These are phyloP conservation scores for Thraustochytrium sp. DNA, from an alignment of 352 stramenopile species.

Conservation along the genomic window DNA sequence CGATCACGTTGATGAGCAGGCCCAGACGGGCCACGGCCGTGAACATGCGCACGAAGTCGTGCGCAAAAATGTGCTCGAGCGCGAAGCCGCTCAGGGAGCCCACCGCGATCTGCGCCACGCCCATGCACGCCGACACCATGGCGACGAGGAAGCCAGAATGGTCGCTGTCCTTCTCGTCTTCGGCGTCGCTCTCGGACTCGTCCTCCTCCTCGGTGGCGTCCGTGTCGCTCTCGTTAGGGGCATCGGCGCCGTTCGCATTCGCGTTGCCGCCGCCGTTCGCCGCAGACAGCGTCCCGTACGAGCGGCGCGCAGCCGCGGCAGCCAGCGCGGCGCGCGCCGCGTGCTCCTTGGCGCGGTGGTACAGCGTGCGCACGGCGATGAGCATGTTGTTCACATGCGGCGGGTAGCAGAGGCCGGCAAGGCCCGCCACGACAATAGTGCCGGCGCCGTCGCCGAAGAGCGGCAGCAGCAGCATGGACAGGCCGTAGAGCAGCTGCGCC, in stretches of 20 bases:
- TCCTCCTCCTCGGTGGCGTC: neutral
- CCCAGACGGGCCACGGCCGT: neutral
- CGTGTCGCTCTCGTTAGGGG: neutral
- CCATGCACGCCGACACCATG: neutral
- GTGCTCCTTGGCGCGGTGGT: neutral
- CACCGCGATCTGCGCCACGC: neutral
- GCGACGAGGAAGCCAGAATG: neutral
- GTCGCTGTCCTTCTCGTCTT: neutral
- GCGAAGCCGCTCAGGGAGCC: neutral
- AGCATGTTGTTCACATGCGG: constrained; percentile 33
- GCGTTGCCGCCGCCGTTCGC: neutral
- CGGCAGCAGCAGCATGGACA: neutral
- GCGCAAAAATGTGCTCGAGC: neutral
- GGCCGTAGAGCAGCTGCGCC: neutral
- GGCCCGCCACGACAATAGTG: constrained; percentile 1
- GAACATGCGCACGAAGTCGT: constrained; percentile 25
- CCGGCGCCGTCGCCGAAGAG: neutral
- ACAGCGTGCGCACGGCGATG: neutral
- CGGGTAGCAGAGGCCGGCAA: neutral
- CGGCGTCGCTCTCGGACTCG: neutral
- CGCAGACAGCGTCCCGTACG: neutral
- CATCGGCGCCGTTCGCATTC: neutral
- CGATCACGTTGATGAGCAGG: neutral
- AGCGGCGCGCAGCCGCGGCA: neutral
- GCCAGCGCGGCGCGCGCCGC: neutral